Evolutionary conservation across 257 asterid species (phyloP).

Genomic region (Avicennia marina): DNA sequence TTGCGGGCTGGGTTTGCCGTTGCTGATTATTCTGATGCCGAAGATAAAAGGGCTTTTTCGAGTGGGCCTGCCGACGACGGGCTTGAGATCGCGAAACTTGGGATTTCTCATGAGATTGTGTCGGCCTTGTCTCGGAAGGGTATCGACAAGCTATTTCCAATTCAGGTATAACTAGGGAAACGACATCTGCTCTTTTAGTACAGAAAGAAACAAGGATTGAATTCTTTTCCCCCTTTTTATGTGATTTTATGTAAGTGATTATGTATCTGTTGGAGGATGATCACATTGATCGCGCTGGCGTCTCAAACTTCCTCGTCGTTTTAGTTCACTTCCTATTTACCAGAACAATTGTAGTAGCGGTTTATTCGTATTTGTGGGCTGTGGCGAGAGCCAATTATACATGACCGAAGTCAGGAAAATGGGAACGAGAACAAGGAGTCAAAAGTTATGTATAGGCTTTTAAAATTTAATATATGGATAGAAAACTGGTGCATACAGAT

Average conservation of each 20-base stretch:
- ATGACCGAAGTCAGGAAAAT: no score
- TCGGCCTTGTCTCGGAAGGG: conserved; percentile 60
- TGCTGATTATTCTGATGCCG: conserved; percentile 62
- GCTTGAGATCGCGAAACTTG: conserved; percentile 85
- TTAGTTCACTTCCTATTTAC: no score
- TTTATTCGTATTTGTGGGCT: no score
- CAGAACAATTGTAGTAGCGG: no score
- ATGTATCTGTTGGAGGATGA: no score
- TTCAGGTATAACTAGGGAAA: conserved; percentile 50
- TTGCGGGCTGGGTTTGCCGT: conserved; percentile 46
- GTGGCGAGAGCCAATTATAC: no score
- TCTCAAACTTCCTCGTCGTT: no score
- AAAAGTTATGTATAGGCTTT: not conserved
- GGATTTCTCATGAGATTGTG: conserved; percentile 60
- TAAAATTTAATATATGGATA: not conserved
- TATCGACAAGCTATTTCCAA: conserved; percentile 79
- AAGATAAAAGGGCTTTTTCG: conserved; percentile 27
- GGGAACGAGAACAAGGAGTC: not conserved
- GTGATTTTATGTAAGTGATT: not conserved
- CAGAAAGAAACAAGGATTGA: not conserved
- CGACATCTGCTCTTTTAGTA: not conserved
- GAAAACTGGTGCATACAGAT: not conserved
- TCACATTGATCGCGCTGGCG: no score
- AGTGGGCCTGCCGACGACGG: conserved; percentile 53
- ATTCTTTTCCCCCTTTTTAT: not conserved